phyloP scores from a whole-genome alignment of 208 protist genomes.

The Porcisia hertigi region DNA sequence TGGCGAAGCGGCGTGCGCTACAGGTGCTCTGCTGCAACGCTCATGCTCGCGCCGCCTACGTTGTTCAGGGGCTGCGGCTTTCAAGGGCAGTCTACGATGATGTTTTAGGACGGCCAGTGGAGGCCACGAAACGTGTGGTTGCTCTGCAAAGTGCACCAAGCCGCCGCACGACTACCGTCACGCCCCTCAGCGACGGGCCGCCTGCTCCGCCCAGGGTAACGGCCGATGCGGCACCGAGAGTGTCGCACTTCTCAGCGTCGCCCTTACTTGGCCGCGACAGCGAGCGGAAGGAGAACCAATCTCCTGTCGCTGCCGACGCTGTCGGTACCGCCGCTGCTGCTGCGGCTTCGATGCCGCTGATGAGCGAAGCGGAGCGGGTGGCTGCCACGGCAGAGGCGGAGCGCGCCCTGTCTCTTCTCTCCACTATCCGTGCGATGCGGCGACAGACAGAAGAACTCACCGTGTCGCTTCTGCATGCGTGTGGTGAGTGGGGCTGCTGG shows the following conservation, averaged over 20 bases:
- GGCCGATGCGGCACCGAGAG: background rate
- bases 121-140: background rate
- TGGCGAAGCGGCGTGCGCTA: conserved; percentile 13
- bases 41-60: conserved; percentile 4
- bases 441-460: conserved; percentile 63
- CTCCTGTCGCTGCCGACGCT: background rate
- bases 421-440: conserved; percentile 45
- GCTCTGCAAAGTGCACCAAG: background rate
- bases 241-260: background rate
- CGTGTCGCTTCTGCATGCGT: conserved; percentile 47
- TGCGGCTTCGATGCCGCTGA: background rate
- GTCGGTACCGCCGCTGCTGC: conserved; percentile 1
- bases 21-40: conserved; percentile 26
- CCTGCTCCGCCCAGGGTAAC: background rate
- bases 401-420: conserved; percentile 41
- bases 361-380: background rate
- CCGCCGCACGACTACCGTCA: background rate
- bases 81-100: conserved; percentile 17
- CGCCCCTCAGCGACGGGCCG: background rate
- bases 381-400: conserved; percentile 24
- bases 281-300: background rate
- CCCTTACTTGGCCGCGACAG: background rate
- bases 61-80: conserved; percentile 10
- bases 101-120: background rate
- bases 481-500: conserved; percentile 63